Base-by-base conservation (phyloP, 2,329 filamentous ascomycete genomes). In the Trichothecium sympodiale region DNA sequence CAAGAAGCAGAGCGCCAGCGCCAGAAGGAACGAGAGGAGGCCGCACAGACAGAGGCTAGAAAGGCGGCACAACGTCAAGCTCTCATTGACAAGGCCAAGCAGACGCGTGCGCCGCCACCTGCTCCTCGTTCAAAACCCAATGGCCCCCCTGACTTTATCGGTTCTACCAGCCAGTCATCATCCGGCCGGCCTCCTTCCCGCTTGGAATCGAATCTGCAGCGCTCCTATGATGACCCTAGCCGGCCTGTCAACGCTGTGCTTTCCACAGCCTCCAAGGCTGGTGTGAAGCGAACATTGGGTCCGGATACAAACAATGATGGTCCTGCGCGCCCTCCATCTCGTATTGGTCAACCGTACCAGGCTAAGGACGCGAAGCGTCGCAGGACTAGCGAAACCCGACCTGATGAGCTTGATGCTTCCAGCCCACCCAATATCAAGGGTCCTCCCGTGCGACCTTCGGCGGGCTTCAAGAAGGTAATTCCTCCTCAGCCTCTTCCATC, bases 391-490 rank as follows among this genome's bases (percentile, higher is more conserved):
- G 82, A 89, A 35, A 73, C 77, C 38, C 20, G 20, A 10, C 71
- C 84, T 43, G 72, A 80, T 38, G 75, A 79, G 37, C 60, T 68
- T 30, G 69, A 74, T 32, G 67, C 67, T 50, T 67, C 75, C 38
- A 69, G 74, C 29, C 67, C 75, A 31, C 61, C 59, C 17, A 67
- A 62, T 39, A 69, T 88, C 47, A 91, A 88, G 63, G 83, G 81
- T 12, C 84, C 86, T 35, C 86, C 87, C 5, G 85, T 93, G 46
- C 77, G 88, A 39, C 85, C 87, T 41, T 93, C 85, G 2, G 79
- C 71, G 33, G 67, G 64, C 26, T 62, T 69, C 48, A 76, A 74
- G 56, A 88, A 86, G 72, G 79, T 84, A 61, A 59, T 65, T 17
- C 8, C 16, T 8, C 31, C 15, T 14, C 18, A 16, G 13, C 28